These are phyloP conservation scores for Pholiota molesta DNA, from an alignment of 768 basidiomycete genomes.

Conservation along the genomic window DNA sequence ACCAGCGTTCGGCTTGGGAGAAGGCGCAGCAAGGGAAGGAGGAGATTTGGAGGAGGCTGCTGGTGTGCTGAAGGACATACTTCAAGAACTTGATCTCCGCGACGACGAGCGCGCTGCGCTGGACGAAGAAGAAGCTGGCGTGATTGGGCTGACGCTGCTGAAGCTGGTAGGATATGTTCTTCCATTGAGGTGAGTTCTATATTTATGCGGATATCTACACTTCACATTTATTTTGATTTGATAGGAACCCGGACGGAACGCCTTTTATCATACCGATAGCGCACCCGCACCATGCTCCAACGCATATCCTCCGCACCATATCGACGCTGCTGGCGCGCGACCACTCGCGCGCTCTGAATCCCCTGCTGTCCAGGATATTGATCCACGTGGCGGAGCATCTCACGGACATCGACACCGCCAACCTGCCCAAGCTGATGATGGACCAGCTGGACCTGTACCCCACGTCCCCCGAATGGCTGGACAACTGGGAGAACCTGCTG, in stretches of 20 bases:
- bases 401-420: constrained; percentile 66
- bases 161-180: constrained; percentile 62
- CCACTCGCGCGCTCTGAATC: constrained; percentile 57
- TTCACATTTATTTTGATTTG: constrained; percentile 1
- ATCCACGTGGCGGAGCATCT: constrained; percentile 71
- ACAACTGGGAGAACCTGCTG: constrained; percentile 64
- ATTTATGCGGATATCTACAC: not conserved
- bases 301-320: constrained; percentile 63
- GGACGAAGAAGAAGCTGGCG: constrained; percentile 70
- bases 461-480: constrained; percentile 71
- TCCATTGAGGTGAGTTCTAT: constrained; percentile 54
- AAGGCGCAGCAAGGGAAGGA: constrained; percentile 43
- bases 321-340: constrained; percentile 67
- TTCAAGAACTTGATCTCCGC: constrained; percentile 71
- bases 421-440: constrained; percentile 62
- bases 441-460: constrained; percentile 72
- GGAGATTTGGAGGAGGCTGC: constrained; percentile 71
- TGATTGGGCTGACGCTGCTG: constrained; percentile 63
- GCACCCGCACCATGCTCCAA: constrained; percentile 57
- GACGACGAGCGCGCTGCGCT: constrained; percentile 53
- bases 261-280: constrained; percentile 51
- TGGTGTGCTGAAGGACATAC: constrained; percentile 69
- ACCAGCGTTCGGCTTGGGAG: constrained; percentile 24
- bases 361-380: constrained; percentile 64
- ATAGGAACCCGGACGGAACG: constrained; percentile 33